These are phyloP conservation scores for Vaccinium myrtillus DNA, from an alignment of 148 eudicot genomes.

Conservation along the genomic window DNA sequence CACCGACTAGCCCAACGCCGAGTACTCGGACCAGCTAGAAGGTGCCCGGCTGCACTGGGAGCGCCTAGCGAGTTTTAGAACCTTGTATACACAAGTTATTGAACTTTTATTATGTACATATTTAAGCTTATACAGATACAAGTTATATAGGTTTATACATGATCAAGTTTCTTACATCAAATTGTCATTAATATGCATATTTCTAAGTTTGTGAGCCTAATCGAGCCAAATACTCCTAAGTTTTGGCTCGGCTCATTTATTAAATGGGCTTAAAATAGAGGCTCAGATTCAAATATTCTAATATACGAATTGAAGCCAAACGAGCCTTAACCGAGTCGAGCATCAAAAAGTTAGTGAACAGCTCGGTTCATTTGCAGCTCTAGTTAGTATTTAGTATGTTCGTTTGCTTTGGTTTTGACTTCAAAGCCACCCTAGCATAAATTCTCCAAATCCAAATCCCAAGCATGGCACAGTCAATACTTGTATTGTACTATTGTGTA, in stretches of 20 bases:
- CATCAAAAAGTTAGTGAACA: background rate
- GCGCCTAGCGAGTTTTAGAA: too few species aligned
- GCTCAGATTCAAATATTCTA: too few species aligned
- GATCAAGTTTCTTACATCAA: background rate
- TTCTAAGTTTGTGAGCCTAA: background rate
- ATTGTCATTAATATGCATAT: background rate
- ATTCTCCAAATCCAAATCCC: background rate
- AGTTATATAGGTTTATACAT: background rate
- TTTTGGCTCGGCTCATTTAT: background rate
- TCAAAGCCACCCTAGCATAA: background rate
- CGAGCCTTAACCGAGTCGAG: background rate
- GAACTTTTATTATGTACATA: too few species aligned
- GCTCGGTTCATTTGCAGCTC: background rate
- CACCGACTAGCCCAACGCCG: too few species aligned
- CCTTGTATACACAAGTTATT: background rate
- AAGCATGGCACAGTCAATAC: background rate
- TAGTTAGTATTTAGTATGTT: background rate
- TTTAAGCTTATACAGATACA: background rate
- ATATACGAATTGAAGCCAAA: too few species aligned
- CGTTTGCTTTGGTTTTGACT: background rate
- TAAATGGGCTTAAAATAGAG: background rate
- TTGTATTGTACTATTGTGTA: background rate
- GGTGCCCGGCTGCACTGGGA: too few species aligned
- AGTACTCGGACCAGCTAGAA: too few species aligned
- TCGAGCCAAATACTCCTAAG: background rate